Conservation (phyloP, 2,329 filamentous ascomycete species). For the Hymenoscyphus scutula region DNA sequence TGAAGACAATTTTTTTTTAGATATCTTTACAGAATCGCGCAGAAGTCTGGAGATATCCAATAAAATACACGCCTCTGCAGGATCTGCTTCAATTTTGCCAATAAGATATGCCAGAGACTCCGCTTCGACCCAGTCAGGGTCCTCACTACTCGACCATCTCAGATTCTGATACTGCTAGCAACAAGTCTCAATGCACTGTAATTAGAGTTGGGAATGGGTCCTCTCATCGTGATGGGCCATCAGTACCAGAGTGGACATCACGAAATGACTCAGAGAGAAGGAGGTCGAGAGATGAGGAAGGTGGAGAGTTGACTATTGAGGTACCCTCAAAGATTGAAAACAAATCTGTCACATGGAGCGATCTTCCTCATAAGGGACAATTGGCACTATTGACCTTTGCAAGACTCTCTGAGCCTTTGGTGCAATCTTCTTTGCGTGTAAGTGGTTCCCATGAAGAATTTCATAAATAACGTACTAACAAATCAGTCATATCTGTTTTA, state of each 20-base stretch:
- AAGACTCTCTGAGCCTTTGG: conserved; percentile 77
- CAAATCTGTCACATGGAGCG: conserved; percentile 61
- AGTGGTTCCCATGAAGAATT: not conserved
- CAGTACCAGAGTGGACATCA: not conserved
- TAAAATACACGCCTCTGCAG: not conserved
- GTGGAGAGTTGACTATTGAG: not conserved
- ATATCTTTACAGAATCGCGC: not conserved
- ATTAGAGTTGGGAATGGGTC: not conserved
- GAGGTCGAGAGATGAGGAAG: not conserved
- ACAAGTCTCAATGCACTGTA: conserved; percentile 6
- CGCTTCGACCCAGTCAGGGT: not conserved
- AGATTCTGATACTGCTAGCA: conserved; percentile 4
- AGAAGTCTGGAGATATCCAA: not conserved
- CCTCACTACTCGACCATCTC: conserved; percentile 7
- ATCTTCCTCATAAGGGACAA: conserved; percentile 77
- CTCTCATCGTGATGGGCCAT: not conserved
- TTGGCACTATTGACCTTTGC: conserved; percentile 75
- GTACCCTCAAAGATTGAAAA: conserved; percentile 19
- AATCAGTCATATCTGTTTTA: conserved; percentile 71
- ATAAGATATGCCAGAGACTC: conserved; percentile 6
- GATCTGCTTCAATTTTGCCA: not conserved
- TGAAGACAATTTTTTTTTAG: not conserved
- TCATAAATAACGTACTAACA: conserved; percentile 38
- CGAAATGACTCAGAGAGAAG: not conserved
- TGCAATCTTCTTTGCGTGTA: conserved; percentile 61